Percentiles rank a stretch among this genome's conserved stretches.
These are phyloP conservation scores for Arachis stenosperma DNA, from an alignment of 306 rosid genomes.

Conservation along the genomic window DNA sequence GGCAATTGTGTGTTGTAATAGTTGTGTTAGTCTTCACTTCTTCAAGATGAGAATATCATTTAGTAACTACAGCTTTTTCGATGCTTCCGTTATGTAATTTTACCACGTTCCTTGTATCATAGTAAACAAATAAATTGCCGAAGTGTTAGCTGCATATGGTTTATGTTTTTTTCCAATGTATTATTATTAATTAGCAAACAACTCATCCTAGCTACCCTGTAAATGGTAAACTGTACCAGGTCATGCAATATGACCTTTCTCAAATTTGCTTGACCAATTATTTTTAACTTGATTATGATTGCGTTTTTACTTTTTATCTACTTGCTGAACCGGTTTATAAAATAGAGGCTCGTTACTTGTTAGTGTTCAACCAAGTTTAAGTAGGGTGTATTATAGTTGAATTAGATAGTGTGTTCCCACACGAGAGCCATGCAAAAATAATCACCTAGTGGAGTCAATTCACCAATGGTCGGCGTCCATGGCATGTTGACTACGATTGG, in stretches of 20 bases:
- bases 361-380: not conserved
- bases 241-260: constrained; percentile 9
- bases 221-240: constrained; percentile 34
- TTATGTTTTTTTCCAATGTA: constrained; percentile 30
- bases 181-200: constrained; percentile 14
- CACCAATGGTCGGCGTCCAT: not conserved
- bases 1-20: constrained; percentile 43
- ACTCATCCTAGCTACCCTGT: constrained; percentile 36
- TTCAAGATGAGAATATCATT: constrained; percentile 35
- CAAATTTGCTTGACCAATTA: constrained; percentile 16
- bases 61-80: constrained; percentile 2
- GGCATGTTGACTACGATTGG: not conserved
- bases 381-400: constrained; percentile 6
- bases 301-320: no score
- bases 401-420: not conserved
- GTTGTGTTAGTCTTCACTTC: constrained; percentile 42
- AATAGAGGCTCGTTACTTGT: not conserved
- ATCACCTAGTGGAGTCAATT: not conserved
- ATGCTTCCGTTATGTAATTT: constrained; percentile 48
- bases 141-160: constrained; percentile 36
- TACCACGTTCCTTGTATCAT: constrained; percentile 43
- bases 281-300: constrained; percentile 9
- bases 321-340: no score
- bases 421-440: not conserved
- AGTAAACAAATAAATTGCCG: constrained; percentile 74